A percentile compares a stretch with the other conserved stretches of the same genome.
Conservation (phyloP, 768 basidiomycete genomes). For the Auriscalpium orientale region DNA sequence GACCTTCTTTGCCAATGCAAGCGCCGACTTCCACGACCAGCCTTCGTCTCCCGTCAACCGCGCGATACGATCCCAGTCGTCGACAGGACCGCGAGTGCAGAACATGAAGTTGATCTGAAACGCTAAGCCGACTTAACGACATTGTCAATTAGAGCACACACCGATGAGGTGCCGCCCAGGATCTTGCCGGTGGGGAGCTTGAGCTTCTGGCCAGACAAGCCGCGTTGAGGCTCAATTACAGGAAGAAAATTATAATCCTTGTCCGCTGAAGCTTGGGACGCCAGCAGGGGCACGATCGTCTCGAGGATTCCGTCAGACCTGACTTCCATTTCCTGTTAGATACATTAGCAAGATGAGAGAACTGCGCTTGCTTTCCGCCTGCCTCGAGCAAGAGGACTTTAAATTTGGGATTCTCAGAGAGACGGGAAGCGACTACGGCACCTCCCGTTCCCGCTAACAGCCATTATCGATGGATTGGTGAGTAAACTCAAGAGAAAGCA, state of each 20-base stretch:
- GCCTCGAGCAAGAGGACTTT: background rate
- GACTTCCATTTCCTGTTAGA: background rate
- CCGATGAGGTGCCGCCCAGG: background rate
- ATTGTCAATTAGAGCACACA: background rate
- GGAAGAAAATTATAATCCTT: constrained; percentile 1
- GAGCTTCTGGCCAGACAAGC: background rate
- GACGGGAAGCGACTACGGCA: background rate
- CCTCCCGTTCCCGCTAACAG: background rate
- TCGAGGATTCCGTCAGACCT: background rate
- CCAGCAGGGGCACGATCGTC: background rate
- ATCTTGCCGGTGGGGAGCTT: background rate
- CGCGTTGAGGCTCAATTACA: background rate
- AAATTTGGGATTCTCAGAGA: background rate
- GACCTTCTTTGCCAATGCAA: background rate
- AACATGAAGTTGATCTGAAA: background rate
- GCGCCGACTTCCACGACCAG: constrained; percentile 5
- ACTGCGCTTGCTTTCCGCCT: background rate
- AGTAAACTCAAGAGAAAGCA: background rate
- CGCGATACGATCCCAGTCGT: constrained; percentile 6
- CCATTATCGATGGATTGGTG: background rate
- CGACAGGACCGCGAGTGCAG: constrained; percentile 4
- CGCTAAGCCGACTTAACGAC: background rate
- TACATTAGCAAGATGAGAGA: background rate
- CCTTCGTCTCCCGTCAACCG: constrained; percentile 5
- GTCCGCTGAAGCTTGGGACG: background rate